Evolutionary conservation across 176 grass and related monocot genomes (phyloP).

Genomic region (Aechmea fasciata): DNA sequence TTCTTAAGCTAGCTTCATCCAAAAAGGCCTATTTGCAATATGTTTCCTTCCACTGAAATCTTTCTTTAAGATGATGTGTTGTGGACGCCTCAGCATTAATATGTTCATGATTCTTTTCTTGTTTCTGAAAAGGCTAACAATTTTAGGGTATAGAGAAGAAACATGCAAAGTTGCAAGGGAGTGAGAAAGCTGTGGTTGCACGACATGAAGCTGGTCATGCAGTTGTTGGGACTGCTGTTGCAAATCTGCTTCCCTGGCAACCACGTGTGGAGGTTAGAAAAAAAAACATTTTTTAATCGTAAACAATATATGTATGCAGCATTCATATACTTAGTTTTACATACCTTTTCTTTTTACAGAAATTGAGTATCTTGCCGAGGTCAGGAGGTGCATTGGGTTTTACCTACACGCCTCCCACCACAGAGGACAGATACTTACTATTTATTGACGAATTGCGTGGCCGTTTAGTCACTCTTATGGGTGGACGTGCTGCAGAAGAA

Average conservation of each 20-base stretch:
- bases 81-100: background rate
- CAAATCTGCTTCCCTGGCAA: slow-evolving; percentile 71
- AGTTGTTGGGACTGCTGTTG: slow-evolving; percentile 90
- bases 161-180: slow-evolving; percentile 84
- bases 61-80: too few relatives aligned
- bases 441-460: slow-evolving; percentile 94
- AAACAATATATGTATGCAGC: slow-evolving; percentile 9
- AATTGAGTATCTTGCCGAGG: slow-evolving; percentile 95
- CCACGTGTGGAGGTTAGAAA: slow-evolving; percentile 82
- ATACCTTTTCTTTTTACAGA: slow-evolving; percentile 28
- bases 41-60: too few relatives aligned
- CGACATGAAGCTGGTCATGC: slow-evolving; percentile 98
- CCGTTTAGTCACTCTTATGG: slow-evolving; percentile 87
- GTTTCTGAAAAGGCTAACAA: background rate
- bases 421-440: slow-evolving; percentile 89
- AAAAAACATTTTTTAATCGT: slow-evolving; percentile 19
- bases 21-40: too few relatives aligned
- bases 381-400: slow-evolving; percentile 95
- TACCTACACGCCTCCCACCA: slow-evolving; percentile 80
- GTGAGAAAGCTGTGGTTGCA: slow-evolving; percentile 93
- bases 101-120: slow-evolving; percentile 8
- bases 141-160: slow-evolving; percentile 99
- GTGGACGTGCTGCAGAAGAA: slow-evolving; percentile 90
- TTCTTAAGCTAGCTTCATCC: too few relatives aligned
- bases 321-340: background rate